Evolutionary conservation across 306 rosid genomes (phyloP).

Genomic region (Fragaria ananassa): DNA sequence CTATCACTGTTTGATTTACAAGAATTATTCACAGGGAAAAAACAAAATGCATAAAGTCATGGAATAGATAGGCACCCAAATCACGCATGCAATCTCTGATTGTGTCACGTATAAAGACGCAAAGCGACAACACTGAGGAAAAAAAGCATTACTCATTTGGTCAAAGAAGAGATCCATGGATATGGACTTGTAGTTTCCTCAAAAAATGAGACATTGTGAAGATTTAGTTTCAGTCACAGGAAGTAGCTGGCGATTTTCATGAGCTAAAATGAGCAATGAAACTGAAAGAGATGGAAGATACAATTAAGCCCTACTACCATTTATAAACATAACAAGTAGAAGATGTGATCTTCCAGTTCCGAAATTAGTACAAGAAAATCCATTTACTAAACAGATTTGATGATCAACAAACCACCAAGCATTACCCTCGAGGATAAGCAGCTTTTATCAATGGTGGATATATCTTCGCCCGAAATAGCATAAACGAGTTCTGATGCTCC

Average conservation of each 20-base stretch:
- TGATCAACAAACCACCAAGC: conserved; percentile 33
- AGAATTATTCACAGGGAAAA: not conserved
- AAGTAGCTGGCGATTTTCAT: not conserved
- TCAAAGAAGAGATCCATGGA: not conserved
- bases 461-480: conserved; percentile 38
- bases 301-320: conserved; percentile 42
- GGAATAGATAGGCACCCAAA: not conserved
- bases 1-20: not conserved
- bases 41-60: not conserved
- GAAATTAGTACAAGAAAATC: conserved; percentile 44
- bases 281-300: conserved; percentile 18
- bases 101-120: conserved; percentile 10
- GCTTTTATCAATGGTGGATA: conserved; percentile 30
- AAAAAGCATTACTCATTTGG: not conserved
- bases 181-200: not conserved
- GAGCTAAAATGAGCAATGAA: conserved; percentile 2
- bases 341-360: conserved; percentile 29
- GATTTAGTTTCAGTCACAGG: not conserved
- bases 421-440: conserved; percentile 31
- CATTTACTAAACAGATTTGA: conserved; percentile 39
- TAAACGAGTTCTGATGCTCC: conserved; percentile 38
- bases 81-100: conserved; percentile 2
- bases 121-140: not conserved
- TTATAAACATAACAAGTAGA: conserved; percentile 53
- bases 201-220: not conserved